phyloP scores from a whole-genome alignment of 371 early-diverging fungal species.

The Amoeboaphelidium protococcarum region DNA sequence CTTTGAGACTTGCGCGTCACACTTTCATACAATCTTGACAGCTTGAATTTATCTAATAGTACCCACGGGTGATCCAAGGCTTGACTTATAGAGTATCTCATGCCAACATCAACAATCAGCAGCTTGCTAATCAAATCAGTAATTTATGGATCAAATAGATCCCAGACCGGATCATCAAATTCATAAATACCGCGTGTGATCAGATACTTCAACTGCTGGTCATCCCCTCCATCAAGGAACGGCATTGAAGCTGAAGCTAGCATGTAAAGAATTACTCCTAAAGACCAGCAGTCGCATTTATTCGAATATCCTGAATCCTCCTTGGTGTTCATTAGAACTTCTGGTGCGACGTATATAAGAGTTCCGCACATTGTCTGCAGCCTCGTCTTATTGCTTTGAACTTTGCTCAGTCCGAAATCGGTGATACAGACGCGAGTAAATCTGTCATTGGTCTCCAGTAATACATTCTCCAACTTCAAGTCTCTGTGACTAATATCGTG shows the following conservation, averaged over 20 bases:
- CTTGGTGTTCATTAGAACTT: not conserved
- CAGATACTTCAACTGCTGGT: no score
- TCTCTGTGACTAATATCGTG: conserved; percentile 19
- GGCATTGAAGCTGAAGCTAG: conserved; percentile 14
- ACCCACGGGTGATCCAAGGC: no score
- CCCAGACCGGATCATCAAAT: no score
- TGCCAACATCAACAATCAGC: no score
- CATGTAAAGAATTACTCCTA: conserved; percentile 25
- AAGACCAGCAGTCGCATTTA: conserved; percentile 28
- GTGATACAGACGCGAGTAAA: conserved; percentile 20
- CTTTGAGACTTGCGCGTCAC: no score
- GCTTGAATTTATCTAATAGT: no score
- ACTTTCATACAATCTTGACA: no score
- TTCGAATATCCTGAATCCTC: conserved; percentile 14
- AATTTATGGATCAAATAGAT: no score
- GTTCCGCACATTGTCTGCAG: not conserved
- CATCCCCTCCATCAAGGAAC: not conserved
- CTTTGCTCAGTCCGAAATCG: conserved; percentile 33
- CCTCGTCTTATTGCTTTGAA: conserved; percentile 4
- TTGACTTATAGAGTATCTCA: no score
- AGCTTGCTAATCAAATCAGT: no score
- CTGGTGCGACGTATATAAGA: not conserved
- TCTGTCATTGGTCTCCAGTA: conserved; percentile 11
- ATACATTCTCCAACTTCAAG: conserved; percentile 21
- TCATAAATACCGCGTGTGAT: no score